These are phyloP conservation scores for Prunus mira DNA, from an alignment of 306 rosid species.

Conservation along the genomic window DNA sequence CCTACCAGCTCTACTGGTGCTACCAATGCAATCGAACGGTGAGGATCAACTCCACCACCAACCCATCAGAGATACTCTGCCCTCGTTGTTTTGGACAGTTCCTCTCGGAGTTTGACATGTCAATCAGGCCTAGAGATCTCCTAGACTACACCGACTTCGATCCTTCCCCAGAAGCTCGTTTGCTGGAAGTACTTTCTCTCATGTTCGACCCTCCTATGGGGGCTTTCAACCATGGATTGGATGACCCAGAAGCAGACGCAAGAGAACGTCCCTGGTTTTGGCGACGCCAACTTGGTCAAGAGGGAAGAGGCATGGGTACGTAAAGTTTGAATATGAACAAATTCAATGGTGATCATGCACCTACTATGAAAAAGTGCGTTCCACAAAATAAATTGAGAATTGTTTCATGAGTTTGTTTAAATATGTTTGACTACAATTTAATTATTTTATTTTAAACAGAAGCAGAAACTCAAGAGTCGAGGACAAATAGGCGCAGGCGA, in stretches of 20 bases:
- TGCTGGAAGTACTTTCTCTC: constrained; percentile 77
- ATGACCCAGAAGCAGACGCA: constrained; percentile 8
- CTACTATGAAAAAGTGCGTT: neutral
- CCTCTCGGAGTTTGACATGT: constrained; percentile 45
- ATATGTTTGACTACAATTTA: too few relatives aligned
- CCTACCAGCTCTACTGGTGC: constrained; percentile 69
- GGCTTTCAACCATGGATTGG: constrained; percentile 3
- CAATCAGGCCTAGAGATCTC: constrained; percentile 34
- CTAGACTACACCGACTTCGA: constrained; percentile 39
- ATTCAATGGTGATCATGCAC: neutral
- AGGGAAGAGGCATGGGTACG: neutral
- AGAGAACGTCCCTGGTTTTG: constrained; percentile 5
- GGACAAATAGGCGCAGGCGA: constrained; percentile 14
- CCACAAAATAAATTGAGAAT: neutral
- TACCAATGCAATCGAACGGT: constrained; percentile 59
- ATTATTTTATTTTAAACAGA: neutral
- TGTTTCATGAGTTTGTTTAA: too few relatives aligned
- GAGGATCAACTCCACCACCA: constrained; percentile 33
- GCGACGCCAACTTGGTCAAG: neutral
- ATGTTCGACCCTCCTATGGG: constrained; percentile 58
- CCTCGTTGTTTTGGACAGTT: constrained; percentile 79
- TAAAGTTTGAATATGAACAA: neutral
- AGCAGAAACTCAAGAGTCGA: constrained; percentile 4
- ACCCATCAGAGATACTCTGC: constrained; percentile 41
- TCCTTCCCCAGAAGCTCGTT: constrained; percentile 61